Conservation (phyloP, 441 rosid genomes). For the Corymbia citriodora region DNA sequence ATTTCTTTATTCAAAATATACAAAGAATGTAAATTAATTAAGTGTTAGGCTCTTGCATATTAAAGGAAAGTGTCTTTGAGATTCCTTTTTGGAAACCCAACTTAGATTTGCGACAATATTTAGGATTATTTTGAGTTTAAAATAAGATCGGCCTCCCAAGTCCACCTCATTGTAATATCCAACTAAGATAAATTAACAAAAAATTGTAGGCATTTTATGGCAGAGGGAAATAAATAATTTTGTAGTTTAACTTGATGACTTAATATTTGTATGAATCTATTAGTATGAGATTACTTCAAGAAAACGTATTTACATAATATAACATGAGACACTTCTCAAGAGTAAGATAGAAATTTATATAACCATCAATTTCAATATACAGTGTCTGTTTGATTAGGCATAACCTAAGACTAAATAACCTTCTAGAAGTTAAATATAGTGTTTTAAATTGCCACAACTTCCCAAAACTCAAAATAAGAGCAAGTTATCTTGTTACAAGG, state of each 20-base stretch:
- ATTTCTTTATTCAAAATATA: background rate
- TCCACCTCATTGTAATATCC: background rate
- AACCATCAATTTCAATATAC: background rate
- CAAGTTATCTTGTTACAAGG: rapidly evolving
- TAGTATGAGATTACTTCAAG: background rate
- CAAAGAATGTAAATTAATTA: background rate
- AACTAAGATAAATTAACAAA: background rate
- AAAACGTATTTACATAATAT: background rate
- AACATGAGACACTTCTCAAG: background rate
- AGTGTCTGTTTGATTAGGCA: background rate
- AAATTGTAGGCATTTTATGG: background rate
- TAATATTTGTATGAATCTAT: background rate
- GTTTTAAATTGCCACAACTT: rapidly evolving
- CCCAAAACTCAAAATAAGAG: background rate
- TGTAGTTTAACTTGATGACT: background rate
- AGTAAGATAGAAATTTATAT: background rate
- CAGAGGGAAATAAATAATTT: background rate
- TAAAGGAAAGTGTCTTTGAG: background rate
- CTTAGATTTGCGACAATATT: background rate
- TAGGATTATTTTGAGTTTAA: background rate
- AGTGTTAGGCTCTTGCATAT: background rate
- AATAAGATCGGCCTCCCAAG: background rate
- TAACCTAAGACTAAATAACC: background rate
- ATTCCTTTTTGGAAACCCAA: background rate
- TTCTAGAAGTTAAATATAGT: background rate